Evolutionary conservation across 805 yeast genomes (phyloP), one percentile per base, ranked within the genome.

Genomic region (Spencermartinsiella europaea): DNA sequence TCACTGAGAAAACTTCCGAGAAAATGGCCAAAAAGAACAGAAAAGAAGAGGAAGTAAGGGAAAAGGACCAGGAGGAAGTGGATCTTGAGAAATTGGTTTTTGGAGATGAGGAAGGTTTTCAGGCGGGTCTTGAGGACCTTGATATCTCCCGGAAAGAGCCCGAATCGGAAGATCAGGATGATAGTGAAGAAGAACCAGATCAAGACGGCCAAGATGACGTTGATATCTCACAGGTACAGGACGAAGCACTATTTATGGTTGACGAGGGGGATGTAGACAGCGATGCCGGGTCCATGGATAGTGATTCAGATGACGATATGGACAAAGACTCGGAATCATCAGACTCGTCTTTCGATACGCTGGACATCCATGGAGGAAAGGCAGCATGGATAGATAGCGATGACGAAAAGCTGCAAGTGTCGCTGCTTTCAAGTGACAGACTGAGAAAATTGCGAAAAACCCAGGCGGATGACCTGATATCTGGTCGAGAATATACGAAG

Each of bases 351-450:
- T 56, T 55, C 8, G 72, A 72, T 45, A 51, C 44, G 20, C 36
- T 48, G 21, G 66, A 54, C 20, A 55, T 52, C 15, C 66, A 61
- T 4, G 66, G 61, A 14, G 63, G 56, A n/a, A 58, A 53, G 28
- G 77, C 73, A 17, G 88, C 82, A 2, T 93, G 99, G 99, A 64
- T 64, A 14, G 99, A 93, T 67, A 83, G 95, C 48, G 98, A 90
- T 59, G 99, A 93, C 63, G 98, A 90, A 51, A 72, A 72, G 38
- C 55, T 85, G 21, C 67, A 69, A 17, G 73, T 91, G 4, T 77
- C 93, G 1, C 65, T 93, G 25, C 60, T 71, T 14, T 63, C 75
- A 1, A 69, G 81, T 1, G 82, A 83, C 53, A 79, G 76, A 54
- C 65, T 83, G 27, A 80, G 77, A 53, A 93, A 91, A 67, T 72